phyloP scores from a whole-genome alignment of 352 stramenopile species.

The Globisporangium abappressorium region DNA sequence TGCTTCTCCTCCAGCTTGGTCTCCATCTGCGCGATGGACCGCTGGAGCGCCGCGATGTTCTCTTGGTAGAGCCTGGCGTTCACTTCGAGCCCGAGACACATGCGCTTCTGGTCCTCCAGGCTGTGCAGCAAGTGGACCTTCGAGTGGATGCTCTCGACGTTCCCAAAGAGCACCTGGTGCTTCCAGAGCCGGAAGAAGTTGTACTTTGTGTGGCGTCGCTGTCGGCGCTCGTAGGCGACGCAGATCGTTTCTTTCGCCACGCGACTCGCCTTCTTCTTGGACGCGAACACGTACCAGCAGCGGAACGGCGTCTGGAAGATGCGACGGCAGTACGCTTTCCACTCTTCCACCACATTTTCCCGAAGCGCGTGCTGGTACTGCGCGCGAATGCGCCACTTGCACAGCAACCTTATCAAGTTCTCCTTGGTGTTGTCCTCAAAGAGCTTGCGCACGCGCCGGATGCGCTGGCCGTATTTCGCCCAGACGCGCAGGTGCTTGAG shows the following conservation, averaged over 20 bases:
- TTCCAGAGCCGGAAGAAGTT: constrained; percentile 82
- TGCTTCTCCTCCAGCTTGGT: constrained; percentile 61
- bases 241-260: constrained; percentile 62
- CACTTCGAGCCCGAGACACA: constrained; percentile 59
- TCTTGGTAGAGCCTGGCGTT: constrained; percentile 60
- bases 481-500: constrained; percentile 61
- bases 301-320: constrained; percentile 76
- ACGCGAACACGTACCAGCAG: constrained; percentile 57
- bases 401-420: constrained; percentile 35
- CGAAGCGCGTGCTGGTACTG: constrained; percentile 57
- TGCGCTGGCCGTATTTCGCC: constrained; percentile 40
- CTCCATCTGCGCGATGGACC: constrained; percentile 54
- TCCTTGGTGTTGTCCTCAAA: constrained; percentile 62
- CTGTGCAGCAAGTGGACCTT: constrained; percentile 57
- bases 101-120: constrained; percentile 76
- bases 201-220: constrained; percentile 67
- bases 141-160: constrained; percentile 64
- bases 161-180: constrained; percentile 71
- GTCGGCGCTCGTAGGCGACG: constrained; percentile 58
- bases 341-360: constrained; percentile 49
- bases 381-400: constrained; percentile 48
- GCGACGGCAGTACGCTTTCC: constrained; percentile 53
- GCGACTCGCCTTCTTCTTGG: constrained; percentile 33
- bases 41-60: constrained; percentile 58
- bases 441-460: constrained; percentile 53